These are phyloP conservation scores for Crithidia sp. DNA, from an alignment of 208 protist genomes.

Conservation along the genomic window DNA sequence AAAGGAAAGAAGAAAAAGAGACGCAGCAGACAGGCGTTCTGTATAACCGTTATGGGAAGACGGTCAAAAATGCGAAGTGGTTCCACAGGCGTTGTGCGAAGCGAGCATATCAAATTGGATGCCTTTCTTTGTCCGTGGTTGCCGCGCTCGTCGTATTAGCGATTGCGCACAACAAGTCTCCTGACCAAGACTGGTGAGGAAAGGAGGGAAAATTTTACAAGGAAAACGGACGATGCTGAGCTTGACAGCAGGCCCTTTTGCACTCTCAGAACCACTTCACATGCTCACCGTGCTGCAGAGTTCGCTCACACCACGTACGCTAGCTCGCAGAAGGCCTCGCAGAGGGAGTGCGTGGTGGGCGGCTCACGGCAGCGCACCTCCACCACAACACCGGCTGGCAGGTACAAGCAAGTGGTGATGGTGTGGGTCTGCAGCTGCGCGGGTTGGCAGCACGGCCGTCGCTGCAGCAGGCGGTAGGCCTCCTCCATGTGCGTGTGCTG, in stretches of 20 bases:
- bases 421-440: slow-evolving; percentile 49
- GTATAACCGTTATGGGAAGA: too few relatives aligned
- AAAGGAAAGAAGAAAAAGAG: too few relatives aligned
- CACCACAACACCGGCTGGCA: slow-evolving; percentile 43
- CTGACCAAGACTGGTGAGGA: slow-evolving; percentile 39
- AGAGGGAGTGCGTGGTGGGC: slow-evolving; percentile 25
- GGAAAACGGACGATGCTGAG: too few relatives aligned
- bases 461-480: slow-evolving; percentile 3
- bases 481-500: slow-evolving; percentile 16
- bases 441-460: slow-evolving; percentile 42
- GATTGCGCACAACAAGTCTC: too few relatives aligned
- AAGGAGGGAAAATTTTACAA: slow-evolving; percentile 19
- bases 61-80: too few relatives aligned
- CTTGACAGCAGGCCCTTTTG: background rate
- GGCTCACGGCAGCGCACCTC: slow-evolving; percentile 51
- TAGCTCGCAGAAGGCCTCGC: slow-evolving; percentile 67
- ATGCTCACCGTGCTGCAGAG: too few relatives aligned
- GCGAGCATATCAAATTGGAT: too few relatives aligned
- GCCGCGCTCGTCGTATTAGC: too few relatives aligned
- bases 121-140: too few relatives aligned
- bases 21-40: too few relatives aligned
- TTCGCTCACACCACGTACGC: slow-evolving; percentile 43
- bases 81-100: too few relatives aligned
- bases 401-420: slow-evolving; percentile 44
- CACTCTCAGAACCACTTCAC: background rate